phyloP scores from a whole-genome alignment of 805 yeast species.

The Kregervanrija fluxuum region DNA sequence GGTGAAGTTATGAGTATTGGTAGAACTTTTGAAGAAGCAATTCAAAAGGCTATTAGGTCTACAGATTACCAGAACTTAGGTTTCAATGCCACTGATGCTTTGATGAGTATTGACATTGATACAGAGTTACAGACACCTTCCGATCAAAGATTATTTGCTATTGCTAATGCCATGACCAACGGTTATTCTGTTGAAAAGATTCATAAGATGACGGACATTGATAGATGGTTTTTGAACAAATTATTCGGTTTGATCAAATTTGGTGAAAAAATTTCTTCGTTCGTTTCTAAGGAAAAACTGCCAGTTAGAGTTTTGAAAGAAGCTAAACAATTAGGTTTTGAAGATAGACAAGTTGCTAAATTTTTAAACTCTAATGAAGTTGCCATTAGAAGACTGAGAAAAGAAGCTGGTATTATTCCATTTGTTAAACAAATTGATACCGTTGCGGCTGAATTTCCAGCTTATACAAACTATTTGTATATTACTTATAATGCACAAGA shows the following conservation, averaged over 20 bases:
- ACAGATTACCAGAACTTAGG: conserved; percentile 96
- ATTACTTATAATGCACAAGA: conserved; percentile 89
- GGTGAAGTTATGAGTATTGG: conserved; percentile 99
- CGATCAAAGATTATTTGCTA: conserved; percentile 94
- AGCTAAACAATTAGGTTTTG: conserved; percentile 95
- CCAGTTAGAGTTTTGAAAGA: conserved; percentile 61
- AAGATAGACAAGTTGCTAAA: conserved; percentile 92
- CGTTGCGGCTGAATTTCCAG: conserved; percentile 98
- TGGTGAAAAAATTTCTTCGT: conserved; percentile 53
- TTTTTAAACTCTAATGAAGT: conserved; percentile 86
- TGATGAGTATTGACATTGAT: conserved; percentile 89
- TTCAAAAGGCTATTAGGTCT: conserved; percentile 94
- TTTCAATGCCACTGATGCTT: conserved; percentile 75
- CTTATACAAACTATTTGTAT: conserved; percentile 88
- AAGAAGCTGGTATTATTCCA: conserved; percentile 80
- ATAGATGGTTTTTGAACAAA: conserved; percentile 93
- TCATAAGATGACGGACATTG: conserved; percentile 86
- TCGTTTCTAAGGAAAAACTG: conserved; percentile 50
- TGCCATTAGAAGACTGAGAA: conserved; percentile 83
- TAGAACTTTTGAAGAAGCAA: conserved; percentile 94
- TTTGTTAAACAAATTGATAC: conserved; percentile 96
- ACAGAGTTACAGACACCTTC: conserved; percentile 91
- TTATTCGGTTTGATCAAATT: conserved; percentile 67
- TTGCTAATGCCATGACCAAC: conserved; percentile 86
- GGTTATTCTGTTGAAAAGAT: conserved; percentile 91